A percentile compares a stretch with the other conserved stretches of the same genome.
Conservation (phyloP, 2,329 filamentous ascomycete genomes). For the Phialophora verrucosa region DNA sequence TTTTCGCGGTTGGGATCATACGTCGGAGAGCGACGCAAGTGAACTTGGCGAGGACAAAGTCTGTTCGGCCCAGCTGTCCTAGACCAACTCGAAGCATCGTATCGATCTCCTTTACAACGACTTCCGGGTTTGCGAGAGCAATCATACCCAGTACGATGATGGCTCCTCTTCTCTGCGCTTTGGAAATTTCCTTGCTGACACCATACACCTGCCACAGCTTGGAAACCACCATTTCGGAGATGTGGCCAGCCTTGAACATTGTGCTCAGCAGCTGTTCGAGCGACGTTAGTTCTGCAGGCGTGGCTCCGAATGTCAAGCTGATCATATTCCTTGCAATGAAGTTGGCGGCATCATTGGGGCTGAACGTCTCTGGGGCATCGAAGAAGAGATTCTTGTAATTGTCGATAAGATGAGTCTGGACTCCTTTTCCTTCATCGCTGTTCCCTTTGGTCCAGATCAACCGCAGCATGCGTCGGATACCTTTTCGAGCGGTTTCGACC, state of each 20-base stretch:
- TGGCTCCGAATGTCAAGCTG: slow-evolving; percentile 93
- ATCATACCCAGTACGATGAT: slow-evolving; percentile 98
- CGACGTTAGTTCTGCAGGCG: slow-evolving; percentile 91
- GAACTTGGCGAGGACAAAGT: slow-evolving; percentile 89
- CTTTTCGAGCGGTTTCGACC: slow-evolving; percentile 87
- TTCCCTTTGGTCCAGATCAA: slow-evolving; percentile 99
- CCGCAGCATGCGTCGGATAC: slow-evolving; percentile 93
- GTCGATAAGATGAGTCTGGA: slow-evolving; percentile 94
- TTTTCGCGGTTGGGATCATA: slow-evolving; percentile 83
- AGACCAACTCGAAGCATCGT: slow-evolving; percentile 90
- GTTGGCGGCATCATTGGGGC: slow-evolving; percentile 86
- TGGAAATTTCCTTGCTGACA: slow-evolving; percentile 90
- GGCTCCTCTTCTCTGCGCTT: slow-evolving; percentile 84
- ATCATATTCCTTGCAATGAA: slow-evolving; percentile 99
- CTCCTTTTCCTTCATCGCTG: slow-evolving; percentile 97
- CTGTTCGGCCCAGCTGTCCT: slow-evolving; percentile 76
- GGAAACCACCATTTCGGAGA: slow-evolving; percentile 82
- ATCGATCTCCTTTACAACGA: slow-evolving; percentile 94
- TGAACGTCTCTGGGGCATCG: slow-evolving; percentile 88
- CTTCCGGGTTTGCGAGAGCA: slow-evolving; percentile 86
- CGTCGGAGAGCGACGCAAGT: slow-evolving; percentile 91
- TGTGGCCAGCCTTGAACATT: slow-evolving; percentile 93
- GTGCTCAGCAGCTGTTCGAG: slow-evolving; percentile 92
- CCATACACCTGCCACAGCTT: slow-evolving; percentile 99
- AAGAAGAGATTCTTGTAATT: slow-evolving; percentile 97